Evolutionary conservation across 352 stramenopile genomes (phyloP).

Genomic region (Phytophthora ramorum): DNA sequence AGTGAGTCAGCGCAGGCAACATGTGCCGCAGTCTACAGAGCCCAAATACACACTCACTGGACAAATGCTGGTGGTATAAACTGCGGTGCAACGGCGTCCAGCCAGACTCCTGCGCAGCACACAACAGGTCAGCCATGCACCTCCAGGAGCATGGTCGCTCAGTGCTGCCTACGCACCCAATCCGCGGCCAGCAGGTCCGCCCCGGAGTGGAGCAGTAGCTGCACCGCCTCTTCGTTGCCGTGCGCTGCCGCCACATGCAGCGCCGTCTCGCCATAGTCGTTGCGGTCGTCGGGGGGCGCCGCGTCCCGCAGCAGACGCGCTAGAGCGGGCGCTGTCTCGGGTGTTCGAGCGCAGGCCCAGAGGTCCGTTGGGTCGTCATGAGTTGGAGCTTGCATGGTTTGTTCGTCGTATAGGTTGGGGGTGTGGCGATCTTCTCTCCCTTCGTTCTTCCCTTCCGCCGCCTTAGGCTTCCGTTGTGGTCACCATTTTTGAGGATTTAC

Average conservation of each 20-base stretch:
- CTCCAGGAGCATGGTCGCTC: not conserved
- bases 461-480: slow-evolving; percentile 22
- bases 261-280: slow-evolving; percentile 76
- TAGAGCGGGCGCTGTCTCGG: slow-evolving; percentile 20
- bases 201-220: slow-evolving; percentile 63
- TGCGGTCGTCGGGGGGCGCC: slow-evolving; percentile 60
- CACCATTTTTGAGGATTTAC: slow-evolving; percentile 26
- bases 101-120: slow-evolving; percentile 69
- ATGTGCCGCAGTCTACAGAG: not conserved
- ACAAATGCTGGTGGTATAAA: slow-evolving; percentile 70
- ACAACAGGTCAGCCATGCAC: slow-evolving; percentile 17
- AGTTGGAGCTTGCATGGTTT: slow-evolving; percentile 16
- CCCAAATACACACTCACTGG: slow-evolving; percentile 53
- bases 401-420: slow-evolving; percentile 4
- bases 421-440: slow-evolving; percentile 10
- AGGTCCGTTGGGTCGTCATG: slow-evolving; percentile 24
- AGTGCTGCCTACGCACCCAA: slow-evolving; percentile 50
- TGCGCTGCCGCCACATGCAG: slow-evolving; percentile 71
- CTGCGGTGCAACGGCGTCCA: slow-evolving; percentile 84
- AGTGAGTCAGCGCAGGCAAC: not conserved
- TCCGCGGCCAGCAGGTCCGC: slow-evolving; percentile 62
- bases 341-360: slow-evolving; percentile 29
- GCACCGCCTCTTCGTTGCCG: slow-evolving; percentile 60
- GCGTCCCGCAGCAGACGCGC: slow-evolving; percentile 32
- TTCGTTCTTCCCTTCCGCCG: slow-evolving; percentile 1